These are phyloP conservation scores for Thuidium tamariscinum DNA, from an alignment of 225 moss, liverwort and hornwort genomes.

Conservation along the genomic window DNA sequence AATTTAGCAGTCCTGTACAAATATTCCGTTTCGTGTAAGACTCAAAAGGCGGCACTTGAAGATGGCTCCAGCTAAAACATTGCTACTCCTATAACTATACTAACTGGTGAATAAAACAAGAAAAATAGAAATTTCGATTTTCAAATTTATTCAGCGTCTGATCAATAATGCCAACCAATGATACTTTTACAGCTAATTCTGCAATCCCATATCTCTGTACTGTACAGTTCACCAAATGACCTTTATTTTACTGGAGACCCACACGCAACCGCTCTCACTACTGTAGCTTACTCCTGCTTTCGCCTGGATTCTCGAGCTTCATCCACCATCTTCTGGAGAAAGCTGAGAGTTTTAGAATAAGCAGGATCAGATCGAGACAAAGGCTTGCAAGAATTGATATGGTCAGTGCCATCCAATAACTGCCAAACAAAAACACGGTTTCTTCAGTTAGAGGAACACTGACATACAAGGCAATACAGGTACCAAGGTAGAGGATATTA, in stretches of 20 bases:
- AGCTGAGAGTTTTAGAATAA: slow-evolving; percentile 73
- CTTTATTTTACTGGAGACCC: background rate
- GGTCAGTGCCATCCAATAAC: slow-evolving; percentile 91
- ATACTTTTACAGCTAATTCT: slow-evolving; percentile 1
- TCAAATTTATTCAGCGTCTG: background rate
- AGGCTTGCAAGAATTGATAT: slow-evolving; percentile 97
- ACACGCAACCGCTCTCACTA: background rate
- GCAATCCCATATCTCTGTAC: slow-evolving; percentile 5
- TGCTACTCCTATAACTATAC: background rate
- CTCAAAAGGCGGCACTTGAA: background rate
- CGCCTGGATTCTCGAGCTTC: slow-evolving; percentile 20
- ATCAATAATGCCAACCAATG: background rate
- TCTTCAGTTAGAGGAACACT: background rate
- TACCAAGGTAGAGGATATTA: background rate
- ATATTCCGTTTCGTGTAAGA: background rate
- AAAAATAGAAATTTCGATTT: background rate
- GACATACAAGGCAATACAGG: background rate
- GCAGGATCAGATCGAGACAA: slow-evolving; percentile 73
- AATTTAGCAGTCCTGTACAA: background rate
- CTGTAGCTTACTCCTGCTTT: slow-evolving; percentile 2
- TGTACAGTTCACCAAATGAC: slow-evolving; percentile 3
- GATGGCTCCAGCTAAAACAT: background rate
- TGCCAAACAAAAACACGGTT: slow-evolving; percentile 13
- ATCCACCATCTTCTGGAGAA: slow-evolving; percentile 49
- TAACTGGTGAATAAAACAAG: background rate